Evolutionary conservation across 495 filamentous ascomycete species (phyloP).

Genomic region (Symbiotaphrina buchneri): DNA sequence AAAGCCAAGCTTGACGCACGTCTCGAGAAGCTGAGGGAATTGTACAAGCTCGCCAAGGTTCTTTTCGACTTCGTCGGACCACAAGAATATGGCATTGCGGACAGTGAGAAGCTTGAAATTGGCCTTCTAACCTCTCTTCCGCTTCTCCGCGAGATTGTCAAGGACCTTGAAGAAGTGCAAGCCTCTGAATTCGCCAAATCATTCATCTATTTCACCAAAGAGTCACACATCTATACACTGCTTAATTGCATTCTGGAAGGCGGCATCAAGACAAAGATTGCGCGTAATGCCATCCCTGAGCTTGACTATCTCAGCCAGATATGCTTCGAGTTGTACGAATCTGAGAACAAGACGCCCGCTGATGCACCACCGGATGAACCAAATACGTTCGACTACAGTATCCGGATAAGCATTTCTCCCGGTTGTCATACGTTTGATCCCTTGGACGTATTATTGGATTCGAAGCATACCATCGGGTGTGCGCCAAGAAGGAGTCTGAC

Average conservation of each 20-base stretch:
- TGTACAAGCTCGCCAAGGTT: conserved; percentile 83
- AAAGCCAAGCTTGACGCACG: conserved; percentile 69
- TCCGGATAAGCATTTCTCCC: conserved; percentile 85
- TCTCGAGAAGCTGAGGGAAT: conserved; percentile 68
- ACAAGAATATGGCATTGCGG: conserved; percentile 90
- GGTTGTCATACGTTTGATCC: conserved; percentile 93
- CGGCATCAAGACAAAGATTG: conserved; percentile 80
- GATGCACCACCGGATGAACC: conserved; percentile 22
- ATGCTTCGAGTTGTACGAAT: conserved; percentile 93
- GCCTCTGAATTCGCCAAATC: conserved; percentile 80
- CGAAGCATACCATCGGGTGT: conserved; percentile 82
- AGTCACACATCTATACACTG: conserved; percentile 94
- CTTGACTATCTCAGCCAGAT: conserved; percentile 96
- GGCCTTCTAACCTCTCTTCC: conserved; percentile 84
- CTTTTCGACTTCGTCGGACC: conserved; percentile 97
- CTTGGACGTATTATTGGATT: conserved; percentile 85
- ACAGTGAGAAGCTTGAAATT: conserved; percentile 91
- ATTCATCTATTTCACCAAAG: conserved; percentile 98
- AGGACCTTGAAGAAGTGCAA: conserved; percentile 92
- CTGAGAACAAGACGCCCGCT: conserved; percentile 39
- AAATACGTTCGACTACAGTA: conserved; percentile 68
- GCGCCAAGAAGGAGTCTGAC: conserved; percentile 75
- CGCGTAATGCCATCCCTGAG: conserved; percentile 81
- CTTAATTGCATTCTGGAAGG: conserved; percentile 96
- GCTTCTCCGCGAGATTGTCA: conserved; percentile 83